Base-by-base conservation (phyloP, 495 filamentous ascomycete genomes). In the Penicillium manginii region DNA sequence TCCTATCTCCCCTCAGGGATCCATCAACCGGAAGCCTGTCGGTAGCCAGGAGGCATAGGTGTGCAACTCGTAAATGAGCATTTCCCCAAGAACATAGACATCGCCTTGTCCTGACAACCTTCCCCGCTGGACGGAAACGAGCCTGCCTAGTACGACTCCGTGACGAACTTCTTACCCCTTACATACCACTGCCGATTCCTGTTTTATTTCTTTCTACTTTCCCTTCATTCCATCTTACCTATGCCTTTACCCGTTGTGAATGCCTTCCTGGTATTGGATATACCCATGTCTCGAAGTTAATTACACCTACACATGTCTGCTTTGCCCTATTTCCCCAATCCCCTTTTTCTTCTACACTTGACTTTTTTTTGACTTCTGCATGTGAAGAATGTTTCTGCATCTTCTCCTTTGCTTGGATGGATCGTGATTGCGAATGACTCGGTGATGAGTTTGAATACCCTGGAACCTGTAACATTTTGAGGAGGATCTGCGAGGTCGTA, bases 11-110 rank as follows among this genome's bases (percentile, higher is more conserved):
- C 59, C 60, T 37, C 55, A 61, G 2, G 57, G 48, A 52, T 60
- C 60, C 18, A 63, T 71, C 49, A 56, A 46, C 50, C 60, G 66
- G 57, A 73, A 70, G 65, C 81, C 82, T n/a, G 50, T 69, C 40
- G 46, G 52, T 17, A 10, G 42, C 2, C 52, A 42, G 47, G 47
- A 57, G 18, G 47, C 56, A 39, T 69, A 62, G 53, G 55, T 46
- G 59, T 42, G 35, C 22, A 17, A 32, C 18, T 50, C 35, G 32
- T 21, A 17, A 50, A 60, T 55, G 52, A 50, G 29, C 42, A 50
- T 29, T 37, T 48, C 50, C 46, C 42, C 21, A 32, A 57, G 55
- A 57, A 42, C 35, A 46, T 33, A 64, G 48, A 52, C 58, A 58
- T 52, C 22, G 35, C 35, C 31, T 18, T 61, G 55, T 49, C 45